phyloP scores from a whole-genome alignment of 139 green algal species.

The Chlamydomonas schloesseri region DNA sequence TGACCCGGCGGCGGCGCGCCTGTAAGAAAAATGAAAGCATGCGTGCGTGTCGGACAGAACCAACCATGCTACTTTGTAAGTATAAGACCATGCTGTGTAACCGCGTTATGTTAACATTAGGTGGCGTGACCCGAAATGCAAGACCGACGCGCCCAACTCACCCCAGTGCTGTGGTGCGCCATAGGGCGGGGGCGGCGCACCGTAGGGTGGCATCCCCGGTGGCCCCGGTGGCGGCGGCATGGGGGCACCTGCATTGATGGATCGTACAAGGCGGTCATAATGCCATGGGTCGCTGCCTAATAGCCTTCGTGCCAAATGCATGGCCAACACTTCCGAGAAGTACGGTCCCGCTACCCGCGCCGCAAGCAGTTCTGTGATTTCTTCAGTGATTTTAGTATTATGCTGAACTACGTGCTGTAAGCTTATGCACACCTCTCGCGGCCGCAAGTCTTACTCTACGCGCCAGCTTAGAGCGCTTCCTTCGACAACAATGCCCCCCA shows the following conservation, averaged over 20 bases:
- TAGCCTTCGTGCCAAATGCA: not conserved
- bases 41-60: too few relatives aligned
- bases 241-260: not conserved
- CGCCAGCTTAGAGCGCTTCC: too few relatives aligned
- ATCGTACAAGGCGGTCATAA: not conserved
- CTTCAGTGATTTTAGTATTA: too few relatives aligned
- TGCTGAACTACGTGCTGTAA: too few relatives aligned
- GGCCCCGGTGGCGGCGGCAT: not conserved
- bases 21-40: not conserved
- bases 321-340: not conserved
- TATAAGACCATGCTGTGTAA: too few relatives aligned
- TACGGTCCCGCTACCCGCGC: too few relatives aligned
- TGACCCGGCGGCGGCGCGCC: not conserved
- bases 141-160: not conserved
- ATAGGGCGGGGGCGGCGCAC: not conserved
- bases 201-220: conserved; percentile 15
- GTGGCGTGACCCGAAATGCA: too few relatives aligned
- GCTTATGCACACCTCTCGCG: too few relatives aligned
- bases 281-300: not conserved
- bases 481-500: too few relatives aligned
- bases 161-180: conserved; percentile 3
- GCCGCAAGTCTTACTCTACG: too few relatives aligned
- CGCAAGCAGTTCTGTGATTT: not conserved
- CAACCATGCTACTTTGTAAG: too few relatives aligned
- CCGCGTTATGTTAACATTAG: too few relatives aligned